Evolutionary conservation across 805 yeast species (phyloP).

Genomic region (Starmerella sp.): DNA sequence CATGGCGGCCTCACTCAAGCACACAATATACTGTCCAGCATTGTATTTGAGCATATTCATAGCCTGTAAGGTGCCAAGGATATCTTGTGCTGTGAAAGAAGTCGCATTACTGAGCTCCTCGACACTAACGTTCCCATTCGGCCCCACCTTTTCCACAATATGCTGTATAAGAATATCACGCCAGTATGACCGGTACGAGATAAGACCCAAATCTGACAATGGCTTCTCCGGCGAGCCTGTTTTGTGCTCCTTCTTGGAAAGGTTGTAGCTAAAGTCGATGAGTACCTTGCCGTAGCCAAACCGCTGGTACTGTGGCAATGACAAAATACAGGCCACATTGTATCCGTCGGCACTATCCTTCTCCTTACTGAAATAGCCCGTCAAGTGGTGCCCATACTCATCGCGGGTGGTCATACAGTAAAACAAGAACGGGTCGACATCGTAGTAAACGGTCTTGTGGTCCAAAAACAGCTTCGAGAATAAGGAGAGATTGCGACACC

Average conservation of each 20-base stretch:
- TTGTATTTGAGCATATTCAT: slow-evolving; percentile 81
- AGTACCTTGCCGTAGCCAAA: slow-evolving; percentile 86
- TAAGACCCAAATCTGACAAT: slow-evolving; percentile 80
- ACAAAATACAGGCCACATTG: slow-evolving; percentile 93
- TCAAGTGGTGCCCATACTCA: slow-evolving; percentile 85
- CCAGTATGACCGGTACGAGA: slow-evolving; percentile 94
- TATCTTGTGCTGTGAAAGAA: slow-evolving; percentile 93
- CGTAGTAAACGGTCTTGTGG: slow-evolving; percentile 92
- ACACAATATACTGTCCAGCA: slow-evolving; percentile 89
- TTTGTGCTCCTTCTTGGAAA: slow-evolving; percentile 78
- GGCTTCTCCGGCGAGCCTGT: slow-evolving; percentile 98
- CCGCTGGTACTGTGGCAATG: slow-evolving; percentile 92
- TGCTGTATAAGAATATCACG: slow-evolving; percentile 73
- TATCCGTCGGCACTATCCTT: slow-evolving; percentile 92
- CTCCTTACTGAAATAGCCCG: slow-evolving; percentile 94
- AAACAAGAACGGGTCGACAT: slow-evolving; percentile 93
- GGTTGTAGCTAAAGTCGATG: slow-evolving; percentile 86
- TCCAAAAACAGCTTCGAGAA: slow-evolving; percentile 84
- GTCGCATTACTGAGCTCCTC: slow-evolving; percentile 82
- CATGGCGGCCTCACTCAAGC: slow-evolving; percentile 71
- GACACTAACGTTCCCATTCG: slow-evolving; percentile 54
- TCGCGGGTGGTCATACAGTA: slow-evolving; percentile 91
- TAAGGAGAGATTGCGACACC: slow-evolving; percentile 93
- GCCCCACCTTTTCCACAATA: slow-evolving; percentile 50
- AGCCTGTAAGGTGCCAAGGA: slow-evolving; percentile 84